Conservation (phyloP, 1,139 yeast genomes). For the Geotrichum aggregatum region DNA sequence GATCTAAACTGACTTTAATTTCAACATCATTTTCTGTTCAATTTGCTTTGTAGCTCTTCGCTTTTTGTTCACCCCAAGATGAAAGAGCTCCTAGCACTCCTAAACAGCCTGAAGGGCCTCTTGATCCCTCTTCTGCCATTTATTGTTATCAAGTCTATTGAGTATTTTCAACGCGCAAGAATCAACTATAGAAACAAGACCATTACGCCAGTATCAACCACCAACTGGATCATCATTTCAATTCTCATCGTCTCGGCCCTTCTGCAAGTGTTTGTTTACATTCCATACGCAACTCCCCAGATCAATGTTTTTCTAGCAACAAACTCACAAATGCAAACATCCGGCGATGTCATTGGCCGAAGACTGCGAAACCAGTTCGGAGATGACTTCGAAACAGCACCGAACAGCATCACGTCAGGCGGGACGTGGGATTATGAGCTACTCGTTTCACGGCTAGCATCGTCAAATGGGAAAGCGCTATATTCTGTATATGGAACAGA, state of each 20-base stretch:
- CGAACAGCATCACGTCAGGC: conserved; percentile 1
- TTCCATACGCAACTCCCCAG: background rate
- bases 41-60: too few relatives aligned
- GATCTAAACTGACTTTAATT: background rate
- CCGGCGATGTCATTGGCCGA: conserved; percentile 26
- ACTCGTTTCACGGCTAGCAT: conserved; percentile 25
- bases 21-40: background rate
- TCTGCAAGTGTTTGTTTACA: background rate
- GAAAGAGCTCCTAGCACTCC: background rate
- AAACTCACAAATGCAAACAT: conserved; percentile 28
- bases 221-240: conserved; percentile 8
- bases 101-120: background rate
- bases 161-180: background rate
- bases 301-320: conserved; percentile 24
- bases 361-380: conserved; percentile 23
- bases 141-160: background rate
- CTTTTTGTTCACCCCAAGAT: background rate
- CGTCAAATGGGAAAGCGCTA: conserved; percentile 26
- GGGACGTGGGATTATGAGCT: conserved; percentile 20
- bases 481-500: conserved; percentile 31
- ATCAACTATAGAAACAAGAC: background rate
- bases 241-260: background rate
- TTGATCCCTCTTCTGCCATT: conserved; percentile 1
- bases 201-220: conserved; percentile 1
- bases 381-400: conserved; percentile 15